Percentiles rank a stretch among this genome's conserved stretches.
These are phyloP conservation scores for Apophysomyces elegans DNA, from an alignment of 371 early-diverging fungal genomes.

Conservation along the genomic window DNA sequence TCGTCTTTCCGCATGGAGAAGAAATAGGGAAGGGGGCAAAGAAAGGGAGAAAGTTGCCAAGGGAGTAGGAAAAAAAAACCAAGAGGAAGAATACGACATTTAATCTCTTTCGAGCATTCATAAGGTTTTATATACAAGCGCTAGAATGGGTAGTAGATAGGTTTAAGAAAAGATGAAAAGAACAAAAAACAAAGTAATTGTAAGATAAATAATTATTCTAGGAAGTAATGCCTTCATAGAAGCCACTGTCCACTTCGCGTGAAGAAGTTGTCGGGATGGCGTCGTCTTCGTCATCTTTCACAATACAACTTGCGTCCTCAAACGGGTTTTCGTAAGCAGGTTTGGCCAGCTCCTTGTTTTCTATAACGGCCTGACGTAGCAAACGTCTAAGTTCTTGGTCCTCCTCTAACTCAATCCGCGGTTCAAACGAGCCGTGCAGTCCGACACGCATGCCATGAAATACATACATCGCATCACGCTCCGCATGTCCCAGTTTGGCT, in stretches of 20 bases:
- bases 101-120: neutral
- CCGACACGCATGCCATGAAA: constrained; percentile 53
- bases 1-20: neutral
- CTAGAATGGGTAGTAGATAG: neutral
- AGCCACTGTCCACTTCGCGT: constrained; percentile 31
- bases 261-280: neutral
- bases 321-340: constrained; percentile 48
- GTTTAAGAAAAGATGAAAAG: neutral
- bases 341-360: constrained; percentile 31
- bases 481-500: constrained; percentile 43
- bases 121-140: constrained; percentile 8
- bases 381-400: constrained; percentile 32
- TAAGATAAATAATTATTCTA: neutral
- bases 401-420: constrained; percentile 41
- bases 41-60: constrained; percentile 12
- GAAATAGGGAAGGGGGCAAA: constrained; percentile 7
- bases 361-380: constrained; percentile 25
- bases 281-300: constrained; percentile 41
- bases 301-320: constrained; percentile 48
- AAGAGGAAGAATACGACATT: neutral
- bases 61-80: neutral
- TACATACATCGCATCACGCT: constrained; percentile 57
- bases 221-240: constrained; percentile 19
- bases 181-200: neutral
- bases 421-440: constrained; percentile 36